Base-by-base conservation (phyloP, 2,329 filamentous ascomycete genomes). In the Trichocomaceae sp. region DNA sequence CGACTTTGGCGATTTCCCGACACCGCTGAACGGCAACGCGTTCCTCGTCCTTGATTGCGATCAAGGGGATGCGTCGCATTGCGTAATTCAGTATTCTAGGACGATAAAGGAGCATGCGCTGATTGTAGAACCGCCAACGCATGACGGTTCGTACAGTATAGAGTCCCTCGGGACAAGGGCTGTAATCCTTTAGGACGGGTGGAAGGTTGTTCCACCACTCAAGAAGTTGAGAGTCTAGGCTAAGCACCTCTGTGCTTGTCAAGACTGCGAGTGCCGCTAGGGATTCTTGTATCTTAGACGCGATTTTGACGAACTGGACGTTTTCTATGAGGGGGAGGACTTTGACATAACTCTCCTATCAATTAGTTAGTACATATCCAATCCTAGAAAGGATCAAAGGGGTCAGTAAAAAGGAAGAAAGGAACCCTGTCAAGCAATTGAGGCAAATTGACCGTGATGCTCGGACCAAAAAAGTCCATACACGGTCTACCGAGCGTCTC, bases 91-190 rank as follows among this genome's bases (percentile, higher is more conserved):
- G 77, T 1, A 92, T 76, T 0, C 86, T 83, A 0, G 87, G 87
- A 2, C 88, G 79, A 67, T 90, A 85, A 20, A 91, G 80, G 1
- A 91, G 79, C 71, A 90, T 86, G 47, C 87, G 84, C 47, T 90
- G 79, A 62, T 89, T 90, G 65, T 88, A 84, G 66, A 88, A 91
- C 13, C 87, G 81, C 88, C 87, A 91, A 68, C 88, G 87, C 84
- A 90, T 89, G 62, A 90, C 81, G 59, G 83, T 83, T 50, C 87
- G 80, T 0, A 85, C 82, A 48, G 59, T 83, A 83, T 17, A 90
- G 79, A 2, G 85, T 82, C 60, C 88, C 84, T 0, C n/a, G n/a
- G 85, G 83, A 64, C 85, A 88, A 9, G 84, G 81, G 54, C 89
- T 83, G 10, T 75, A 80, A 19, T 82, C 80, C 60, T 81, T 77